These are phyloP conservation scores for Ceratocystis eucalypticola DNA, from an alignment of 2,329 filamentous ascomycete species.

Conservation along the genomic window DNA sequence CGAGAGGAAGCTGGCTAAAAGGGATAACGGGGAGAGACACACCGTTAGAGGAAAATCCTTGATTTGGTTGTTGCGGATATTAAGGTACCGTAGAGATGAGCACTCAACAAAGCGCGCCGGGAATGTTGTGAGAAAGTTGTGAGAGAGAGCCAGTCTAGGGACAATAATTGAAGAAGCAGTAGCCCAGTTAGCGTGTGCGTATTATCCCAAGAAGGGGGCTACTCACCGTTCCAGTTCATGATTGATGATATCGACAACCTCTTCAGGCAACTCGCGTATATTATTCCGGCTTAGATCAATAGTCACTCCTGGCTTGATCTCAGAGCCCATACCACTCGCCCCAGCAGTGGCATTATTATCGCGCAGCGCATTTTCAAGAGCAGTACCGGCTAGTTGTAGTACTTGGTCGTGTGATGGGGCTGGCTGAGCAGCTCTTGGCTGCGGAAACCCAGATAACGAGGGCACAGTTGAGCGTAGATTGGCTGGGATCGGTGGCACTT, in stretches of 20 bases:
- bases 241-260: slow-evolving; percentile 62
- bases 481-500: slow-evolving; percentile 28
- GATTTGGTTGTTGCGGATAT: slow-evolving; percentile 64
- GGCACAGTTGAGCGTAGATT: slow-evolving; percentile 10
- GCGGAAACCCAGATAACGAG: slow-evolving; percentile 22
- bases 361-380: slow-evolving; percentile 52
- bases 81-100: slow-evolving; percentile 64
- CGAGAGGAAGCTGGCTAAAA: background rate
- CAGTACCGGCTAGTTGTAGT: slow-evolving; percentile 50
- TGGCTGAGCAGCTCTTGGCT: slow-evolving; percentile 32
- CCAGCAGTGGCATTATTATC: slow-evolving; percentile 52
- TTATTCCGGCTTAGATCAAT: slow-evolving; percentile 65
- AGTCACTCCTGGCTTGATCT: slow-evolving; percentile 57
- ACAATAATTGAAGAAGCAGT: background rate
- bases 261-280: slow-evolving; percentile 57
- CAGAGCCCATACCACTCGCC: slow-evolving; percentile 41
- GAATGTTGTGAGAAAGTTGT: slow-evolving; percentile 60
- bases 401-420: slow-evolving; percentile 37
- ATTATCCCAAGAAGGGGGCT: background rate
- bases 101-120: slow-evolving; percentile 62
- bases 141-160: slow-evolving; percentile 60
- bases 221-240: slow-evolving; percentile 56
- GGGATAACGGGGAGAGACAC: slow-evolving; percentile 23
- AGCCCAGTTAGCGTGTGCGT: background rate
- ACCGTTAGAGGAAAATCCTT: slow-evolving; percentile 47